Evolutionary conservation across 169 alveolate species (phyloP).

Genomic region (Babesia bovis): DNA sequence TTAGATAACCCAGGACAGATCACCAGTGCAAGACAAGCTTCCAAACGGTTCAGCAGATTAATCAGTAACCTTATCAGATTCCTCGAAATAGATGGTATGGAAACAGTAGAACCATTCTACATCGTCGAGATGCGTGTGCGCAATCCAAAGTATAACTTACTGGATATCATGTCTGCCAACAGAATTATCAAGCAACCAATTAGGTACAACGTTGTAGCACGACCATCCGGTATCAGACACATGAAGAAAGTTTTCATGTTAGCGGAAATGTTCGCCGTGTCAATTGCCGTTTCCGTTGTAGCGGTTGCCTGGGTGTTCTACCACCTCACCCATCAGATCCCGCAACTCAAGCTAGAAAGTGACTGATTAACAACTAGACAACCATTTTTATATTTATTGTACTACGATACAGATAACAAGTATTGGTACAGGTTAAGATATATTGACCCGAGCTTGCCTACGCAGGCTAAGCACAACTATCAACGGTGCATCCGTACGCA

Average conservation of each 20-base stretch:
- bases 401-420: too few relatives aligned
- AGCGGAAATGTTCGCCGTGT: neutral
- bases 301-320: neutral
- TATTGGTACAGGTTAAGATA: too few relatives aligned
- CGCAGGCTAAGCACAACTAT: neutral
- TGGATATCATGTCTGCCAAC: neutral
- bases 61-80: neutral
- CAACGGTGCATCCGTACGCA: conserved; percentile 5
- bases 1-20: neutral
- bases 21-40: neutral
- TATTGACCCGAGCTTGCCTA: too few relatives aligned
- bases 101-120: conserved; percentile 5
- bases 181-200: neutral
- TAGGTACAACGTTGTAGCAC: neutral
- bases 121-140: conserved; percentile 5
- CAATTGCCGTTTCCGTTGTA: neutral
- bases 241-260: neutral
- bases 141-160: neutral
- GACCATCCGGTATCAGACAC: neutral
- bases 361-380: too few relatives aligned
- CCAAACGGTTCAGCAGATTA: neutral
- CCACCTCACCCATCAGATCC: too few relatives aligned
- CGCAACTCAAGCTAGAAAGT: too few relatives aligned
- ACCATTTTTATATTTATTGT: too few relatives aligned
- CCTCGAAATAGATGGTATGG: neutral